A percentile compares a stretch with the other conserved stretches of the same genome.
Conservation (phyloP, 1,284 basidiomycete species). For the Malassezia brasiliensis region DNA sequence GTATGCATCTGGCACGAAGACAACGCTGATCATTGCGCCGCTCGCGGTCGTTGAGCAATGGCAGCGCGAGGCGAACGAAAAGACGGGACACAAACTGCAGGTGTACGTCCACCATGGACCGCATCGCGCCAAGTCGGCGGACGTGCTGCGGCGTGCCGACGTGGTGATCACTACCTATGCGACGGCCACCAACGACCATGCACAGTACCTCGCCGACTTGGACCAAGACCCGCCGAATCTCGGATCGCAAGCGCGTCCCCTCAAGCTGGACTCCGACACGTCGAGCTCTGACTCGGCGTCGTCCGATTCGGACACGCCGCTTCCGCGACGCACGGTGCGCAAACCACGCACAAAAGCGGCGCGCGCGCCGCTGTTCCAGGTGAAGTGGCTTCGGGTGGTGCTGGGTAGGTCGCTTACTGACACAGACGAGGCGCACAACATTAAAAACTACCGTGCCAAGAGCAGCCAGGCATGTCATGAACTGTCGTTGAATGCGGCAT, state of each 20-base stretch:
- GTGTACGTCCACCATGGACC: conserved; percentile 43
- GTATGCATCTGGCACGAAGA: conserved; percentile 14
- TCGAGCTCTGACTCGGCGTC: background rate
- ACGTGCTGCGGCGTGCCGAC: conserved; percentile 17
- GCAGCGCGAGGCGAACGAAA: conserved; percentile 72
- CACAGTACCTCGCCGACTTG: conserved; percentile 8
- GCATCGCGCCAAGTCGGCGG: conserved; percentile 22
- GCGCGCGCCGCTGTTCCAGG: conserved; percentile 59
- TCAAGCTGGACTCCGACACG: conserved; percentile 50
- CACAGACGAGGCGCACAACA: conserved; percentile 79
- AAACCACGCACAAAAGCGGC: background rate
- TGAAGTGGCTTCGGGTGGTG: conserved; percentile 76
- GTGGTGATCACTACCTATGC: conserved; percentile 43
- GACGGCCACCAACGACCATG: conserved; percentile 33
- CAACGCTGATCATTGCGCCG: conserved; percentile 46
- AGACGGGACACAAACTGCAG: conserved; percentile 52
- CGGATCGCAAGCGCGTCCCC: conserved; percentile 40
- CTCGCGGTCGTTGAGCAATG: conserved; percentile 76
- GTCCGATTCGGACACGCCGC: background rate
- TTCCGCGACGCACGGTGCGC: too few species aligned
- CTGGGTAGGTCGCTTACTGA: conserved; percentile 55
- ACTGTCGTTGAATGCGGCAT: conserved; percentile 50
- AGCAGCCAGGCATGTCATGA: conserved; percentile 67
- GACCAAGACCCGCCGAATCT: background rate
- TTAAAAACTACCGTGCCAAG: conserved; percentile 84